phyloP scores from a whole-genome alignment of 352 stramenopile genomes.

The Globisporangium polare region DNA sequence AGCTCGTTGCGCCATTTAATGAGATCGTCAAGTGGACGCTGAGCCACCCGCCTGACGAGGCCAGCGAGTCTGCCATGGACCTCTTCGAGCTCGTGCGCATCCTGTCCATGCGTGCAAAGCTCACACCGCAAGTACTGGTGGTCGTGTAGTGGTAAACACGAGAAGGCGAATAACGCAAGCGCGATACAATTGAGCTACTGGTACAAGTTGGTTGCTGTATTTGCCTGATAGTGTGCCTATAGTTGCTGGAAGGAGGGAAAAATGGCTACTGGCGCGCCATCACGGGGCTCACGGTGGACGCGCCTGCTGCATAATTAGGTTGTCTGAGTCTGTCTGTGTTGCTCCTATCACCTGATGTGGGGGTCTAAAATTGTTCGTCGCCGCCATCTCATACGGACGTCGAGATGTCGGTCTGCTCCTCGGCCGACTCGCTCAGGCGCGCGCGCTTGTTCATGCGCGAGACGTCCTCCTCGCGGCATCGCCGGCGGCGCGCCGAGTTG shows the following conservation, averaged over 20 bases:
- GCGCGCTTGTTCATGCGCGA: constrained; percentile 51
- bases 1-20: constrained; percentile 59
- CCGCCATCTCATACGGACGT: constrained; percentile 31
- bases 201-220: constrained; percentile 26
- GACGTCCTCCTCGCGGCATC: constrained; percentile 43
- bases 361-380: constrained; percentile 24
- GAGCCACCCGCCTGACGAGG: constrained; percentile 45
- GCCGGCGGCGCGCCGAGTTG: constrained; percentile 55
- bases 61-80: constrained; percentile 50
- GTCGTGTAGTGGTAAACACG: background rate
- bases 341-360: constrained; percentile 4
- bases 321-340: constrained; percentile 7
- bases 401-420: constrained; percentile 52
- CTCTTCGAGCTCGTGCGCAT: constrained; percentile 72
- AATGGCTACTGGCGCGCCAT: background rate
- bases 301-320: constrained; percentile 4
- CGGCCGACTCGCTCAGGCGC: constrained; percentile 39
- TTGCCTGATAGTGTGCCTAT: background rate
- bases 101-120: constrained; percentile 43
- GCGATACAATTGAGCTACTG: constrained; percentile 11
- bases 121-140: constrained; percentile 32
- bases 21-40: constrained; percentile 50
- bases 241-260: background rate
- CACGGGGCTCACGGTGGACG: too few relatives aligned
- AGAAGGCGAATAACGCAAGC: background rate